These are phyloP conservation scores for Arbutus unedo DNA, from an alignment of 148 eudicot genomes.

Conservation along the genomic window DNA sequence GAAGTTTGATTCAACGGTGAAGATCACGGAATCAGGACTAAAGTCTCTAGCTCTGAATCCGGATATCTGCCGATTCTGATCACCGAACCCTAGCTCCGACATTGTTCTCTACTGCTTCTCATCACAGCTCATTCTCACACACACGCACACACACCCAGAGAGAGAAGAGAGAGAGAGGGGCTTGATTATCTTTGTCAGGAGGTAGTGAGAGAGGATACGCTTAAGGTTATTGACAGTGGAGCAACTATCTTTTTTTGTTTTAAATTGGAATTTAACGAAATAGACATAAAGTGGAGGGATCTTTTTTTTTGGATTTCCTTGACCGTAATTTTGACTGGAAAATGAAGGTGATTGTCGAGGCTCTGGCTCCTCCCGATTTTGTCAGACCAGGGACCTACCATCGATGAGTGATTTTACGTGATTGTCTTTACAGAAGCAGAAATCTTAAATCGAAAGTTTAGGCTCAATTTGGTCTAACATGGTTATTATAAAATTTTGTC, in stretches of 20 bases:
- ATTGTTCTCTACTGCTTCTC: constrained; percentile 28
- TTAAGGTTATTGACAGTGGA: not conserved
- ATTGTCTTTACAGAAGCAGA: too few species aligned
- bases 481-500: too few species aligned
- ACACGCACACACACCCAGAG: not conserved
- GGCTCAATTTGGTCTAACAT: too few species aligned
- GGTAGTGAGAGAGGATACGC: not conserved
- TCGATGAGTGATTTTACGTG: not conserved
- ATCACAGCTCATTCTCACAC: not conserved
- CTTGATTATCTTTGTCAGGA: not conserved
- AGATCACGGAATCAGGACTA: constrained; percentile 74
- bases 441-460: too few species aligned
- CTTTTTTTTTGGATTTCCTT: not conserved
- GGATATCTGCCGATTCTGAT: constrained; percentile 11
- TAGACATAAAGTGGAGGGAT: not conserved
- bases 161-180: not conserved
- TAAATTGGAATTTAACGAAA: not conserved
- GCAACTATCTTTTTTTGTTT: not conserved
- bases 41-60: constrained; percentile 35
- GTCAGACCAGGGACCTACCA: not conserved
- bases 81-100: constrained; percentile 38
- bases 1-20: constrained; percentile 46
- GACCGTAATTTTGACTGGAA: not conserved
- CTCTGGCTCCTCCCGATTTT: not conserved
- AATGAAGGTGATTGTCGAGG: not conserved